Evolutionary conservation across 371 early-diverging fungal genomes (phyloP).

Genomic region (Mortierella sp.): DNA sequence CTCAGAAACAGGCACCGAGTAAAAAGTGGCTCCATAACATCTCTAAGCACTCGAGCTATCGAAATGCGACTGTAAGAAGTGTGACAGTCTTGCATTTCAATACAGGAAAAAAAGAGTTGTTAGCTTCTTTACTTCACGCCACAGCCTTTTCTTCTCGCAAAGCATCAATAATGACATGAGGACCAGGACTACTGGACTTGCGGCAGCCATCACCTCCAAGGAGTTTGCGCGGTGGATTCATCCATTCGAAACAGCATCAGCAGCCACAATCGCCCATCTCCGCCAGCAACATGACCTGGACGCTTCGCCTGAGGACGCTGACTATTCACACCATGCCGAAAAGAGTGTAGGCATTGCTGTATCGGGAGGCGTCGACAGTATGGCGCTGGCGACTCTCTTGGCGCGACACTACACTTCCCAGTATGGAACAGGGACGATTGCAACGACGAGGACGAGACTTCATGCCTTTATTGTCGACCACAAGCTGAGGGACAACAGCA

Average conservation of each 20-base stretch:
- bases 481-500: conserved; percentile 40
- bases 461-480: conserved; percentile 53
- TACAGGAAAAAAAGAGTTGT: too few relatives aligned
- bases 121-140: too few relatives aligned
- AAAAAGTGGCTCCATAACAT: too few relatives aligned
- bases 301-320: neutral
- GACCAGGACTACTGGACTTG: conserved; percentile 18
- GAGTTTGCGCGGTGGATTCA: conserved; percentile 38
- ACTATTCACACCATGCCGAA: neutral
- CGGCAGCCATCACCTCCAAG: conserved; percentile 29
- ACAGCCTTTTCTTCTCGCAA: too few relatives aligned
- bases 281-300: neutral
- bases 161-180: conserved; percentile 28
- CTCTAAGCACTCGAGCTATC: too few relatives aligned
- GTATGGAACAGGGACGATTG: too few relatives aligned
- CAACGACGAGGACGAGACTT: neutral
- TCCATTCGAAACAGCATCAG: conserved; percentile 10
- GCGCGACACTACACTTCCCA: conserved; percentile 9
- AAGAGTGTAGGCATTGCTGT: conserved; percentile 42
- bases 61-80: too few relatives aligned
- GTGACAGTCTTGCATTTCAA: too few relatives aligned
- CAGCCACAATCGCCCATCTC: neutral
- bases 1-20: too few relatives aligned
- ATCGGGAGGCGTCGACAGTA: conserved; percentile 54
- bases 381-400: conserved; percentile 40